Evolutionary conservation across 2,329 filamentous ascomycete genomes (phyloP).

Genomic region (Basipetospora chlamydospora): DNA sequence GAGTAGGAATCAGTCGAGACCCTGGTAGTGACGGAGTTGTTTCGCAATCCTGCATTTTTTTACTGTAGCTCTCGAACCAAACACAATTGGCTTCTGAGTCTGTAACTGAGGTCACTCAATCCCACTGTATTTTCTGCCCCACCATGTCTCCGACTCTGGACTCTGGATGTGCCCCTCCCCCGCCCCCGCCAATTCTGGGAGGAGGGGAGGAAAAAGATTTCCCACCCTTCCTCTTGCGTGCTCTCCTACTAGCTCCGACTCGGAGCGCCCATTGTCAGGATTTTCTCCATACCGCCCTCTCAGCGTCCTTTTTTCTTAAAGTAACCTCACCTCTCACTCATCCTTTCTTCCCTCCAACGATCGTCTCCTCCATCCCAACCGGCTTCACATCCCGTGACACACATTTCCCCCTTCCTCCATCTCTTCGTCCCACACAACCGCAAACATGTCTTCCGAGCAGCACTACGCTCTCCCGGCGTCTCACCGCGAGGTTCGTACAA

Average conservation of each 20-base stretch:
- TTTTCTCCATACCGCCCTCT: neutral
- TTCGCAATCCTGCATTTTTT: too few species aligned
- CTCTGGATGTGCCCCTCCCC: conserved; percentile 3
- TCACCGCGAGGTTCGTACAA: conserved; percentile 37
- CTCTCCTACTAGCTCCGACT: neutral
- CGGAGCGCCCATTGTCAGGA: neutral
- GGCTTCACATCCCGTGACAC: neutral
- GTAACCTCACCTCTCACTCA: neutral
- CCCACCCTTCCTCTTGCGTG: neutral
- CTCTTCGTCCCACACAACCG: conserved; percentile 7
- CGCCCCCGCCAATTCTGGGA: conserved; percentile 2
- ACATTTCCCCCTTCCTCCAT: conserved; percentile 4
- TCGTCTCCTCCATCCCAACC: neutral
- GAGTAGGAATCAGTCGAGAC: too few species aligned
- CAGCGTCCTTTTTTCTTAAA: neutral
- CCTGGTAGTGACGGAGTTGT: too few species aligned
- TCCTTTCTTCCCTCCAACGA: conserved; percentile 1
- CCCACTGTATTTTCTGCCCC: too few species aligned
- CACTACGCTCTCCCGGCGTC: conserved; percentile 36
- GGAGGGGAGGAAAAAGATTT: conserved; percentile 1
- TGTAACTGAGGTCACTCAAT: too few species aligned
- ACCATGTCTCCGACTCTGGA: too few species aligned
- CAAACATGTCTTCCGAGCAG: conserved; percentile 22
- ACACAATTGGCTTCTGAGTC: too few species aligned
- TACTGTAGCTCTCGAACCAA: too few species aligned